These are phyloP conservation scores for Suhomyces coccinellae DNA, from an alignment of 1,139 yeast genomes.

Conservation along the genomic window DNA sequence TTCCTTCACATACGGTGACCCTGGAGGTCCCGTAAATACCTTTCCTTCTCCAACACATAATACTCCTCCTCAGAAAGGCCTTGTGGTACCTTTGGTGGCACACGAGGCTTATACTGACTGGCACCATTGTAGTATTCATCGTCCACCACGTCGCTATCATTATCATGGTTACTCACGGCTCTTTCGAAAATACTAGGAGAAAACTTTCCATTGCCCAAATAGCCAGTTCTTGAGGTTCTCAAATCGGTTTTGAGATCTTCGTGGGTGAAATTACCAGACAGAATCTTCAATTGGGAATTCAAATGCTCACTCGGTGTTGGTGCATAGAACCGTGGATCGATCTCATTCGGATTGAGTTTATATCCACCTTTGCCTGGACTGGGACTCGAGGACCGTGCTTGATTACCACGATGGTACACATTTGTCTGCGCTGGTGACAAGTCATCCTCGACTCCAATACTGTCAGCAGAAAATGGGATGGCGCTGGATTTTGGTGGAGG, in stretches of 20 bases:
- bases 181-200: constrained; percentile 43
- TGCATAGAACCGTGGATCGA: constrained; percentile 47
- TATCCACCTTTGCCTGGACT: constrained; percentile 10
- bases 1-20: constrained; percentile 30
- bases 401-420: constrained; percentile 39
- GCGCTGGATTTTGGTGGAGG: constrained; percentile 10
- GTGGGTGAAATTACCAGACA: constrained; percentile 22
- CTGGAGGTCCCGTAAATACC: constrained; percentile 43
- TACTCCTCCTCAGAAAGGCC: constrained; percentile 52
- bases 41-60: constrained; percentile 44
- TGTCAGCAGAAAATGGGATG: constrained; percentile 49
- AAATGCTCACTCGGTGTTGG: constrained; percentile 49
- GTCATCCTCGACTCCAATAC: constrained; percentile 38
- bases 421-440: constrained; percentile 33
- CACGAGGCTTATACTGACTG: constrained; percentile 44
- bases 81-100: constrained; percentile 57
- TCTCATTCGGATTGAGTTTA: constrained; percentile 33
- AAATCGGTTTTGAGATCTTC: constrained; percentile 24
- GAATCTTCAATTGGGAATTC: constrained; percentile 23
- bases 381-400: constrained; percentile 31
- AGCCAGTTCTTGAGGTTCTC: constrained; percentile 22
- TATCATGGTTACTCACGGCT: constrained; percentile 15
- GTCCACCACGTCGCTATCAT: constrained; percentile 16
- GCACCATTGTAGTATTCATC: constrained; percentile 30
- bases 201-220: constrained; percentile 33